Conservation (phyloP, 2,329 filamentous ascomycete species). For the Boeremia lycopersici region DNA sequence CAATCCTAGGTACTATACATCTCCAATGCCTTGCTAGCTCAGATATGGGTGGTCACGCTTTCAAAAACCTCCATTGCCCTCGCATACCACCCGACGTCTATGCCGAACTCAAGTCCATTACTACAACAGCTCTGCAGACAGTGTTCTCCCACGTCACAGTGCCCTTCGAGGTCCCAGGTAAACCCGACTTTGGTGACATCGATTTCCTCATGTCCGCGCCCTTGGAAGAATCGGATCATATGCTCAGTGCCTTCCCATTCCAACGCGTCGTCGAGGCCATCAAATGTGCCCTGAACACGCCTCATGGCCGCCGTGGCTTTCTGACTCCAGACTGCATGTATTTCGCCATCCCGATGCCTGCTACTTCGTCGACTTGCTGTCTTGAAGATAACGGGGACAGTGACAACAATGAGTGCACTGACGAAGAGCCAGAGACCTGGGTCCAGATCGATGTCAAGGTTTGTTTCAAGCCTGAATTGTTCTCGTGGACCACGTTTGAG, state of each 20-base stretch:
- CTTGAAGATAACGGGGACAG: background rate
- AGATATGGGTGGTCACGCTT: conserved; percentile 36
- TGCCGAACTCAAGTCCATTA: conserved; percentile 17
- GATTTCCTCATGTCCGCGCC: conserved; percentile 32
- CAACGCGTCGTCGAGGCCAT: conserved; percentile 15
- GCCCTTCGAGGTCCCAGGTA: conserved; percentile 32
- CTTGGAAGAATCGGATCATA: conserved; percentile 5
- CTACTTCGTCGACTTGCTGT: background rate
- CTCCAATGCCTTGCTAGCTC: background rate
- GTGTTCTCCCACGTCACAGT: conserved; percentile 35
- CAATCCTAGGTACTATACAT: background rate
- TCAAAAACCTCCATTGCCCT: conserved; percentile 29
- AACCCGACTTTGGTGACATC: conserved; percentile 32
- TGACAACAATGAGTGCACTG: background rate
- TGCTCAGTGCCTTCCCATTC: conserved; percentile 20
- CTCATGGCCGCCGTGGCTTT: conserved; percentile 24
- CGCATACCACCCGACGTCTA: conserved; percentile 30
- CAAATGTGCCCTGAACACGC: conserved; percentile 24
- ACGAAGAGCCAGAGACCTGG: conserved; percentile 16
- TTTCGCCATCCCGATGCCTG: conserved; percentile 24
- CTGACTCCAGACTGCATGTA: conserved; percentile 28
- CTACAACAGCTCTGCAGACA: conserved; percentile 15
- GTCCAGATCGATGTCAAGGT: conserved; percentile 38
- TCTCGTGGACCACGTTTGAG: conserved; percentile 31
- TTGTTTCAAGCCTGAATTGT: conserved; percentile 23